A percentile compares a stretch with the other conserved stretches of the same genome.
Evolutionary conservation across 192 early-diverging fungal species (phyloP).

Genomic region (Oehlia diaphana): DNA sequence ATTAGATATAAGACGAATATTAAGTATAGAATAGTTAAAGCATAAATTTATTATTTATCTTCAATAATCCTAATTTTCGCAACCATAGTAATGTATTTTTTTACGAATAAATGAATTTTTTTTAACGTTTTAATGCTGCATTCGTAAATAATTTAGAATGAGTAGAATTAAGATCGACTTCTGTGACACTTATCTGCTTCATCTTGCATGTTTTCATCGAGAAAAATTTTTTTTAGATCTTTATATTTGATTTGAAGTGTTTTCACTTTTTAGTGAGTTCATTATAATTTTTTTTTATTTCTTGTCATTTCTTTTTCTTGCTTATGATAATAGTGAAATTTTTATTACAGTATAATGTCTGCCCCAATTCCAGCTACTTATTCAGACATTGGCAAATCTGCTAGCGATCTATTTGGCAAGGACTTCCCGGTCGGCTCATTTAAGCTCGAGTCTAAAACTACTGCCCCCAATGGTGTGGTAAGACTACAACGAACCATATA

Average conservation of each 20-base stretch:
- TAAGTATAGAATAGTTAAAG: no score
- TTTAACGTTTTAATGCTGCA: no score
- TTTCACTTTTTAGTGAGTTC: background rate
- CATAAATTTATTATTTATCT: no score
- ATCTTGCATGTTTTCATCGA: background rate
- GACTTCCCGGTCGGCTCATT: constrained; percentile 92
- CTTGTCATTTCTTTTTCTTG: background rate
- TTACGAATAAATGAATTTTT: no score
- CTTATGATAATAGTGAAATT: background rate
- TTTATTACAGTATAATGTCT: constrained; percentile 19
- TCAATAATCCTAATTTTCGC: no score
- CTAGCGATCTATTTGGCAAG: constrained; percentile 95
- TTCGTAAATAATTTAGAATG: no score
- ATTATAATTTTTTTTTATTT: background rate
- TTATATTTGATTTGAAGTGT: background rate
- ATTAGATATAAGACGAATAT: no score
- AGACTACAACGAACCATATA: constrained; percentile 35
- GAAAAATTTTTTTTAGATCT: background rate
- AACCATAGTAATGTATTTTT: no score
- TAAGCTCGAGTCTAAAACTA: constrained; percentile 98
- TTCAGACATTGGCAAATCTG: constrained; percentile 91
- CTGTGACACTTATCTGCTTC: background rate
- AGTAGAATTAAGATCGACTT: background rate
- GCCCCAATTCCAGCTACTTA: constrained; percentile 76
- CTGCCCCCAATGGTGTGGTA: constrained; percentile 94